A percentile compares a stretch with the other conserved stretches of the same genome.
Evolutionary conservation across 1,284 basidiomycete species (phyloP).

Genomic region (Ganoderma sinense): DNA sequence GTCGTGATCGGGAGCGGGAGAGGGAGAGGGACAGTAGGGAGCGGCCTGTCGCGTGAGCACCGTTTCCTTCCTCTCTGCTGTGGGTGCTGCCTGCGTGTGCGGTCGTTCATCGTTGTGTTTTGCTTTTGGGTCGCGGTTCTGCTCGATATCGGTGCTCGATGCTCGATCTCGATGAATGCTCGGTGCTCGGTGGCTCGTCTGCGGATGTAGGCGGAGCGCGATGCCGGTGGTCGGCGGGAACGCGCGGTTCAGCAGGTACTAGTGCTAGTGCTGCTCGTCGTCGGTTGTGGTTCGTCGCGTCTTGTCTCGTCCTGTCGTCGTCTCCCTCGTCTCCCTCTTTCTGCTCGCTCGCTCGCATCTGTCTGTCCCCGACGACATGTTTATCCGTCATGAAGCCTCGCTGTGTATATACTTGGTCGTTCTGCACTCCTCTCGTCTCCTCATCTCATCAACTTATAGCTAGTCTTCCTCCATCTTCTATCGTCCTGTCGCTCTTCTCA

Average conservation of each 20-base stretch:
- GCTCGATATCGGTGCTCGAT: neutral
- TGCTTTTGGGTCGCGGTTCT: slow-evolving; percentile 3
- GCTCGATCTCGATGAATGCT: neutral
- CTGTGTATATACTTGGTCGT: slow-evolving; percentile 2
- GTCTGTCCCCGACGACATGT: neutral
- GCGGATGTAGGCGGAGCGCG: slow-evolving; percentile 16
- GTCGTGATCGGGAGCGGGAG: slow-evolving; percentile 16
- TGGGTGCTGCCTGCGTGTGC: slow-evolving; percentile 6
- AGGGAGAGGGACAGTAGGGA: slow-evolving; percentile 11
- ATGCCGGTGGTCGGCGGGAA: slow-evolving; percentile 17
- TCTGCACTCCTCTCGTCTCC: neutral
- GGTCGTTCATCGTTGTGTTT: slow-evolving; percentile 22
- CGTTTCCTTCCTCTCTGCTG: slow-evolving; percentile 14
- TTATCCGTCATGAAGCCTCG: neutral
- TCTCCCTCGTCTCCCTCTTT: neutral
- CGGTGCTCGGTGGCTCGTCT: neutral
- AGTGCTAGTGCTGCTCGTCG: neutral
- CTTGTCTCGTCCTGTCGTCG: too few species aligned
- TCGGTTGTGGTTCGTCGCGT: neutral
- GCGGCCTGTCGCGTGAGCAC: slow-evolving; percentile 27
- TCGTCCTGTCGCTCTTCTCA: neutral
- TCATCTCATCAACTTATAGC: neutral
- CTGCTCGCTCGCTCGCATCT: neutral
- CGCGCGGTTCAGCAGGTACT: slow-evolving; percentile 23
- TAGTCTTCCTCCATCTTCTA: neutral